A percentile compares a stretch with the other conserved stretches of the same genome.
Conservation (phyloP, 2,329 filamentous ascomycete genomes). For the Sarocladium oryzae region DNA sequence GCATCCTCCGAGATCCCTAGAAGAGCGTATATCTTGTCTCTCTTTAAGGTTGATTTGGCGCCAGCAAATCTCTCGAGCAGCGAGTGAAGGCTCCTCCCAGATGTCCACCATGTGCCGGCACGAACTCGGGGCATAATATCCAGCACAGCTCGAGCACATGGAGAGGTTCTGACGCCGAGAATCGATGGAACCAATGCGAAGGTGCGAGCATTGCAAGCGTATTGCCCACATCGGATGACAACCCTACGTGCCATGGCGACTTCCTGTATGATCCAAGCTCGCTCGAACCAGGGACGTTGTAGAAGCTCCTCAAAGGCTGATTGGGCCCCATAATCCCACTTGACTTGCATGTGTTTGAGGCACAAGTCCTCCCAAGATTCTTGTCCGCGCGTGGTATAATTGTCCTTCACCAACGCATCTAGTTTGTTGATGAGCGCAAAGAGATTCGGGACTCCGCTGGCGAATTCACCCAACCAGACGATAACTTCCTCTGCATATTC, state of each 20-base stretch:
- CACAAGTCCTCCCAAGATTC: neutral
- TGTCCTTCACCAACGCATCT: no score
- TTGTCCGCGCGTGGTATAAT: no score
- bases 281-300: neutral
- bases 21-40: neutral
- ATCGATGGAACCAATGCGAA: neutral
- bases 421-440: neutral
- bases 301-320: neutral
- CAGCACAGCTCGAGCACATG: neutral
- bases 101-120: neutral
- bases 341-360: neutral
- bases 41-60: neutral
- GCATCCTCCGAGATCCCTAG: neutral
- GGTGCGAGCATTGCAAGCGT: neutral
- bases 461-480: constrained; percentile 10
- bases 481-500: constrained; percentile 3
- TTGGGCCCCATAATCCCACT: neutral
- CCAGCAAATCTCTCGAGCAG: neutral
- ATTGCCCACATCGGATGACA: neutral
- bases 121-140: neutral
- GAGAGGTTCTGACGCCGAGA: neutral
- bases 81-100: neutral
- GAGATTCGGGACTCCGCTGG: no score
- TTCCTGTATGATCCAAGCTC: constrained; percentile 3
- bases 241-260: neutral